phyloP scores from a whole-genome alignment of 768 basidiomycete genomes.

The Macrolepiota fuliginosa region DNA sequence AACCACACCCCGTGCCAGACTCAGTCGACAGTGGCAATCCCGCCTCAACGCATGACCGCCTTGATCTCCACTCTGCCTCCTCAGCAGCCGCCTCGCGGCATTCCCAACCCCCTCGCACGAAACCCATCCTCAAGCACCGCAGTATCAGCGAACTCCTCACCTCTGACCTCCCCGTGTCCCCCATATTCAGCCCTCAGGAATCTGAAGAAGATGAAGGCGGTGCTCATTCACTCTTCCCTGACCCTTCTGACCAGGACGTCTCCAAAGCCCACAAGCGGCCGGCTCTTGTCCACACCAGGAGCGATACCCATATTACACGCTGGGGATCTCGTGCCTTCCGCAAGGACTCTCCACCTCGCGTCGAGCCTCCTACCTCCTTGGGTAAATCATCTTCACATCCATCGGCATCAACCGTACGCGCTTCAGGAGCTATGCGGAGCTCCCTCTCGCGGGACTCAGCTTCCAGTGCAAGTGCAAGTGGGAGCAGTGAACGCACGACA shows the following conservation, averaged over 20 bases:
- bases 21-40: constrained; percentile 34
- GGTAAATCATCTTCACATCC: constrained; percentile 16
- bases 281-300: constrained; percentile 75
- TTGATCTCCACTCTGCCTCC: constrained; percentile 42
- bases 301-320: constrained; percentile 77
- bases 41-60: constrained; percentile 43
- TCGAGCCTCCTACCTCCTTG: constrained; percentile 33
- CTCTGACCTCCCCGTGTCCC: constrained; percentile 62
- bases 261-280: constrained; percentile 43
- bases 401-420: constrained; percentile 14
- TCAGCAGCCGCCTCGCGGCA: constrained; percentile 13
- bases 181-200: constrained; percentile 58
- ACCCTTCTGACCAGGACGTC: constrained; percentile 8
- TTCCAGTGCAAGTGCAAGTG: constrained; percentile 26
- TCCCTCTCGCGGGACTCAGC: constrained; percentile 32
- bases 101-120: constrained; percentile 35
- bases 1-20: constrained; percentile 41
- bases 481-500: constrained; percentile 22
- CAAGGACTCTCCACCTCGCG: constrained; percentile 72
- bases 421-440: constrained; percentile 24
- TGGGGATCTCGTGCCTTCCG: constrained; percentile 51
- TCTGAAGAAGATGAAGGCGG: constrained; percentile 47
- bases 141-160: constrained; percentile 89
- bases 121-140: constrained; percentile 96
- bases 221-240: constrained; percentile 16